These are phyloP conservation scores for Aspergillus proliferans DNA, from an alignment of 2,329 filamentous ascomycete species.

Conservation along the genomic window DNA sequence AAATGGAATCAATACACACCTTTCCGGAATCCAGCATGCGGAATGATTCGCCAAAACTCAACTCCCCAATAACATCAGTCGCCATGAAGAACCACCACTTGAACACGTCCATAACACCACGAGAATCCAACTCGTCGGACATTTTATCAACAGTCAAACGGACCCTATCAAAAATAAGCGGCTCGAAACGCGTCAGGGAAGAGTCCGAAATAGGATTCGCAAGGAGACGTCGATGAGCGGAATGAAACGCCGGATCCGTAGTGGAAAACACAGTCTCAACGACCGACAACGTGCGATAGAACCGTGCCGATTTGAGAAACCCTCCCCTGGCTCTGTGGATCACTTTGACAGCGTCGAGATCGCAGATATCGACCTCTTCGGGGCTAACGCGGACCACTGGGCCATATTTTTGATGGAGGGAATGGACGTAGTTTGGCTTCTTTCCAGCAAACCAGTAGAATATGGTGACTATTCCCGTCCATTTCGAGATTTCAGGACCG, in stretches of 20 bases:
- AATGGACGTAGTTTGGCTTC: slow-evolving; percentile 16
- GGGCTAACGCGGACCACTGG: slow-evolving; percentile 28
- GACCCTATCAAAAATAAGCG: slow-evolving; percentile 26
- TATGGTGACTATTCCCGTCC: slow-evolving; percentile 15
- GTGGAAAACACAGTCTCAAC: slow-evolving; percentile 38
- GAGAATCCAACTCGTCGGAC: slow-evolving; percentile 35
- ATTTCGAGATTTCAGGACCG: slow-evolving; percentile 21
- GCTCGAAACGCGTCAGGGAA: slow-evolving; percentile 1
- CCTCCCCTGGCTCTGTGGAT: slow-evolving; percentile 29
- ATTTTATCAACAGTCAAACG: slow-evolving; percentile 41
- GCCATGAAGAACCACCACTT: slow-evolving; percentile 53
- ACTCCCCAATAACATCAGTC: slow-evolving; percentile 49
- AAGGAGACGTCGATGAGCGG: slow-evolving; percentile 25
- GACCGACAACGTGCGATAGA: slow-evolving; percentile 21
- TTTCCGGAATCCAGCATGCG: slow-evolving; percentile 46
- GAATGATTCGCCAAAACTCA: slow-evolving; percentile 54
- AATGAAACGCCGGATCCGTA: slow-evolving; percentile 30
- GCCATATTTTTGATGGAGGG: slow-evolving; percentile 25
- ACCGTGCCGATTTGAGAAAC: slow-evolving; percentile 27
- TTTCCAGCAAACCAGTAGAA: slow-evolving; percentile 18
- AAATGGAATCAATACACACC: slow-evolving; percentile 12
- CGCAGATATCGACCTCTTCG: slow-evolving; percentile 32
- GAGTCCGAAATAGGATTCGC: slow-evolving; percentile 38
- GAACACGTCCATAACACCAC: slow-evolving; percentile 40
- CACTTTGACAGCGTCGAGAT: slow-evolving; percentile 26